Evolutionary conservation across 2,329 filamentous ascomycete species (phyloP), one percentile per base, ranked within the genome.

Genomic region (Fusarium dlaminii): DNA sequence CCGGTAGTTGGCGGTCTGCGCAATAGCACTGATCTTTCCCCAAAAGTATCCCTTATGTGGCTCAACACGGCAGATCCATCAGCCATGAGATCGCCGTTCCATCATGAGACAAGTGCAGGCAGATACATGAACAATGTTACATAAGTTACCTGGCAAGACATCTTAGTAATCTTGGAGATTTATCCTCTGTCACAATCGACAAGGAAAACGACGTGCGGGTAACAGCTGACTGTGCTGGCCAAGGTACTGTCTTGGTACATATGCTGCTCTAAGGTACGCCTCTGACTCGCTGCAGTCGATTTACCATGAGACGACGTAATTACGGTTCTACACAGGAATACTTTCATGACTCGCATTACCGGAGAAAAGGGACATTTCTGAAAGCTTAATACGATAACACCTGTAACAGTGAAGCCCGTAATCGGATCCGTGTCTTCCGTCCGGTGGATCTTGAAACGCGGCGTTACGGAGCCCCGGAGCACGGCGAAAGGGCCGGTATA

Each of bases 361-460:
- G n/a, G 22, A 57, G 18, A 24, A 13, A 20, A 42, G 43, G 22
- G 43, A 37, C 24, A 29, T 30, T 36, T 45, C 8, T 42, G 17
- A 34, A 37, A n/a, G 17, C 24, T 17, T 7, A 24, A 45, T 52
- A 45, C 22, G 32, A 32, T 11, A 48, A 56, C 18, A 32, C 39
- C 30, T 63, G 43, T 55, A 54, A 49, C 52, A 58, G 20, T 43
- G 15, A 63, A 68, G 17, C 29, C 59, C 70, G 39, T 34, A 55
- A 60, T 42, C 63, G 49, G 63, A 61, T 30, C 57, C 63, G 63
- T 51, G 27, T 55, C 56, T 59, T n/a, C 63, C 49, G 58, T 45
- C 46, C 27, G 40, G 67, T 63, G 59, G 63, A 52, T 45, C 72
- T 52, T 65, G 72, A 74, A 74, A 68, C 63, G 66, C 71, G 72